Percentiles rank a stretch among this genome's conserved stretches.
Evolutionary conservation across 2,329 filamentous ascomycete genomes (phyloP).

Genomic region (Pseudophaeomoniella oleicola): DNA sequence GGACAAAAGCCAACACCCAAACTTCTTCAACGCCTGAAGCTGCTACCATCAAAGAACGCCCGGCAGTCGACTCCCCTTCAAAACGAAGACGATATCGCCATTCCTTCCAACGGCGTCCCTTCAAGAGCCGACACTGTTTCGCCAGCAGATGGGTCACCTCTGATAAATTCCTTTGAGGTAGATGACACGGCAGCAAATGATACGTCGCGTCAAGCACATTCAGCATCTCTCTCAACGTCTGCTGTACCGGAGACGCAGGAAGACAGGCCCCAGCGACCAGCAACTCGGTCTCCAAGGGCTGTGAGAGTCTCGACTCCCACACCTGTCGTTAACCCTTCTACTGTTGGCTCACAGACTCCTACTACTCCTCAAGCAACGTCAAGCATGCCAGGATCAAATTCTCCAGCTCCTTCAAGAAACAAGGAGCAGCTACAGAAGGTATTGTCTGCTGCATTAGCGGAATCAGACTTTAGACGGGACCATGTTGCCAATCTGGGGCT

Average conservation of each 20-base stretch:
- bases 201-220: not conserved
- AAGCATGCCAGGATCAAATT: not conserved
- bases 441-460: not conserved
- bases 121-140: slow-evolving; percentile 1
- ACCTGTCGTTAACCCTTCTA: not conserved
- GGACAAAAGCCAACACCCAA: slow-evolving; percentile 54
- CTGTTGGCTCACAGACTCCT: too few species aligned
- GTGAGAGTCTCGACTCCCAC: not conserved
- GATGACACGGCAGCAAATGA: not conserved
- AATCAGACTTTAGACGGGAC: not conserved
- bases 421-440: not conserved
- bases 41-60: slow-evolving; percentile 8
- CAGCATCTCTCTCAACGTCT: not conserved
- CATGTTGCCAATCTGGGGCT: not conserved
- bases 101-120: slow-evolving; percentile 1
- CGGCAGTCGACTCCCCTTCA: not conserved
- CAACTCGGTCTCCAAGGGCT: not conserved
- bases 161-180: not conserved
- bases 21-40: slow-evolving; percentile 40
- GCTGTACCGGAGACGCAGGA: not conserved
- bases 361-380: not conserved
- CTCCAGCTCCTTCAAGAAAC: not conserved
- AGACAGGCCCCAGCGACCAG: not conserved
- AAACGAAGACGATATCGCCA: slow-evolving; percentile 1
- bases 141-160: slow-evolving; percentile 1